Evolutionary conservation across 163 green algal genomes (phyloP).

Genomic region (Picocystis sp.): DNA sequence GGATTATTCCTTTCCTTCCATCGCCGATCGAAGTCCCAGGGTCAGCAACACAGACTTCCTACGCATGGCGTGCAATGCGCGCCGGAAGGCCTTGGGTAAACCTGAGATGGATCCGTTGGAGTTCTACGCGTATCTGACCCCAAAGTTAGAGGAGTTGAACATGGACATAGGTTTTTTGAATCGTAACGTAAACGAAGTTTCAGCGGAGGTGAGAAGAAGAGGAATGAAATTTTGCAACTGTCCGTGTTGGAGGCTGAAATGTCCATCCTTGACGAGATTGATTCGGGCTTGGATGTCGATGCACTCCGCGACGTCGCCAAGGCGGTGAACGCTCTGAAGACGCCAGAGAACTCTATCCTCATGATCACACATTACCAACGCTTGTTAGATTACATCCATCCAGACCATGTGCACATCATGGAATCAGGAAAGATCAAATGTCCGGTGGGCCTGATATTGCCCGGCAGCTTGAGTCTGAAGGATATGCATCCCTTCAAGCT

Average conservation of each 20-base stretch:
- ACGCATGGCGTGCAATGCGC: slow-evolving; percentile 76
- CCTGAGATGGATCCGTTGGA: slow-evolving; percentile 90
- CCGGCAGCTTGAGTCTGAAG: too few relatives aligned
- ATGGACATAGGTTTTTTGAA: slow-evolving; percentile 95
- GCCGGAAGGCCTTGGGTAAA: slow-evolving; percentile 55
- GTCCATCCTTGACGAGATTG: slow-evolving; percentile 96
- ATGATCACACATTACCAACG: slow-evolving; percentile 98
- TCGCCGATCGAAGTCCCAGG: slow-evolving; percentile 87
- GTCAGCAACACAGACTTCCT: slow-evolving; percentile 95
- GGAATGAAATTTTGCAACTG: slow-evolving; percentile 96
- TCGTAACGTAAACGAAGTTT: slow-evolving; percentile 98
- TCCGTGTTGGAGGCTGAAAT: slow-evolving; percentile 84
- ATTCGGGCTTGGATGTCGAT: slow-evolving; percentile 96
- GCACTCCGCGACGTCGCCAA: slow-evolving; percentile 81
- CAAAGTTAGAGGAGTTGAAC: slow-evolving; percentile 88
- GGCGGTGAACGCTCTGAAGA: slow-evolving; percentile 73
- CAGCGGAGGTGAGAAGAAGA: slow-evolving; percentile 98
- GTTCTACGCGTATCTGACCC: slow-evolving; percentile 90
- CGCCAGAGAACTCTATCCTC: slow-evolving; percentile 54
- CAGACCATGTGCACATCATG: slow-evolving; percentile 91
- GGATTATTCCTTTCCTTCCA: slow-evolving; percentile 86
- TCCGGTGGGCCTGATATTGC: too few relatives aligned
- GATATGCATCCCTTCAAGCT: too few relatives aligned
- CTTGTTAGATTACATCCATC: slow-evolving; percentile 82
- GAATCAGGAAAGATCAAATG: slow-evolving; percentile 48